These are phyloP conservation scores for Boletus austroedulis DNA, from an alignment of 1,284 basidiomycete species.

Conservation along the genomic window DNA sequence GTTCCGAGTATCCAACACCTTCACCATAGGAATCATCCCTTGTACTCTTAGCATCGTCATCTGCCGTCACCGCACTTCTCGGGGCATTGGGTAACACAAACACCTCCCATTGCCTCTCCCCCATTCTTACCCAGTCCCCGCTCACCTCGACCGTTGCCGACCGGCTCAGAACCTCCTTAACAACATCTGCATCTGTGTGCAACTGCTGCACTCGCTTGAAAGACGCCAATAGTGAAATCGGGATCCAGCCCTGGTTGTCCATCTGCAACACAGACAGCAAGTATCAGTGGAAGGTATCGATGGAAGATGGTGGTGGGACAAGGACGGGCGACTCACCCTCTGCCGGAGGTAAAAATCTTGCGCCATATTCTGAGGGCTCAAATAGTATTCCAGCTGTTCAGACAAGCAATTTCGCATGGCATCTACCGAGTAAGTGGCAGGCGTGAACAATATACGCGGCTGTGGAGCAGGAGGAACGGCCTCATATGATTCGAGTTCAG, in stretches of 20 bases:
- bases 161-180: slow-evolving; percentile 67
- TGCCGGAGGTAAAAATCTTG: slow-evolving; percentile 80
- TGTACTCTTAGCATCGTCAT: background rate
- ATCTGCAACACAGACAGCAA: slow-evolving; percentile 53
- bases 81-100: slow-evolving; percentile 73
- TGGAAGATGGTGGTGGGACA: background rate
- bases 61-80: slow-evolving; percentile 39
- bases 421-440: slow-evolving; percentile 65
- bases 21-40: background rate
- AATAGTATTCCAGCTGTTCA: slow-evolving; percentile 86
- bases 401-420: slow-evolving; percentile 63
- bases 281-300: slow-evolving; percentile 3
- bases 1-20: slow-evolving; percentile 1
- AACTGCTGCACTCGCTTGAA: slow-evolving; percentile 82
- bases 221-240: slow-evolving; percentile 74
- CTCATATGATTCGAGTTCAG: slow-evolving; percentile 28
- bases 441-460: slow-evolving; percentile 44
- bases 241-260: slow-evolving; percentile 87
- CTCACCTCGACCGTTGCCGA: slow-evolving; percentile 74
- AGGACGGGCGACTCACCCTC: slow-evolving; percentile 48
- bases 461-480: slow-evolving; percentile 31
- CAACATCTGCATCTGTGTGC: slow-evolving; percentile 63
- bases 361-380: slow-evolving; percentile 82
- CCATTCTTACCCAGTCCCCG: slow-evolving; percentile 66
- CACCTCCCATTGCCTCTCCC: slow-evolving; percentile 51